Percentiles rank a stretch among this genome's conserved stretches.
Evolutionary conservation across 1,284 basidiomycete species (phyloP).

Genomic region (Puccinia coronata): DNA sequence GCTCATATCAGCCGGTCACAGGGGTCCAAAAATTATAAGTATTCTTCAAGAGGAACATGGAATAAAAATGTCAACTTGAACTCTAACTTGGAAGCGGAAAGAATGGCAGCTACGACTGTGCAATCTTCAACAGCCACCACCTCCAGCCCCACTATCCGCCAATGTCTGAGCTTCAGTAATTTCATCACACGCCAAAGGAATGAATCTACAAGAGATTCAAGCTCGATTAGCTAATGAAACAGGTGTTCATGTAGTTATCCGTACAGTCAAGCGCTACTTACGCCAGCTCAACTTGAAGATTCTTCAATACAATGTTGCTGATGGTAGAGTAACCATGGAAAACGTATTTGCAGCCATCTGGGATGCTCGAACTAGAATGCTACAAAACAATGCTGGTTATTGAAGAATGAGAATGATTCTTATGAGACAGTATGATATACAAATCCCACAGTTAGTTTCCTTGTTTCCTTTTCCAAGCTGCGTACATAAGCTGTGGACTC

Average conservation of each 20-base stretch:
- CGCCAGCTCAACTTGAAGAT: background rate
- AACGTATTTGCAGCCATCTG: background rate
- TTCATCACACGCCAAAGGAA: background rate
- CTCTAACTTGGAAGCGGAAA: background rate
- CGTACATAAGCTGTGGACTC: background rate
- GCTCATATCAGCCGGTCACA: no score
- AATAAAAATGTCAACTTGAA: no score
- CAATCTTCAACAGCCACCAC: background rate
- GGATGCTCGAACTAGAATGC: background rate
- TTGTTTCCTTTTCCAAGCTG: no score
- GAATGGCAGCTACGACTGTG: background rate
- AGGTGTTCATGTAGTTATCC: background rate
- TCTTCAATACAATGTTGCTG: background rate
- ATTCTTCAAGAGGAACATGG: no score
- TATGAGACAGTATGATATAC: background rate
- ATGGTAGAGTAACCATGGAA: background rate
- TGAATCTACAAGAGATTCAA: no score
- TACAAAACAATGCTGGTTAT: background rate
- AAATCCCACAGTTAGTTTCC: background rate
- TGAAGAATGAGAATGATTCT: background rate
- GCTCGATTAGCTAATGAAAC: slow-evolving; percentile 4
- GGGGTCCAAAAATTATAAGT: no score
- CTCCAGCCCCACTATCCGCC: background rate
- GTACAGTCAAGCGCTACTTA: background rate
- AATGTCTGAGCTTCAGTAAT: background rate